Evolutionary conservation across 768 basidiomycete species (phyloP), one percentile per base, ranked within the genome.

Genomic region (Mrakia frigida): DNA sequence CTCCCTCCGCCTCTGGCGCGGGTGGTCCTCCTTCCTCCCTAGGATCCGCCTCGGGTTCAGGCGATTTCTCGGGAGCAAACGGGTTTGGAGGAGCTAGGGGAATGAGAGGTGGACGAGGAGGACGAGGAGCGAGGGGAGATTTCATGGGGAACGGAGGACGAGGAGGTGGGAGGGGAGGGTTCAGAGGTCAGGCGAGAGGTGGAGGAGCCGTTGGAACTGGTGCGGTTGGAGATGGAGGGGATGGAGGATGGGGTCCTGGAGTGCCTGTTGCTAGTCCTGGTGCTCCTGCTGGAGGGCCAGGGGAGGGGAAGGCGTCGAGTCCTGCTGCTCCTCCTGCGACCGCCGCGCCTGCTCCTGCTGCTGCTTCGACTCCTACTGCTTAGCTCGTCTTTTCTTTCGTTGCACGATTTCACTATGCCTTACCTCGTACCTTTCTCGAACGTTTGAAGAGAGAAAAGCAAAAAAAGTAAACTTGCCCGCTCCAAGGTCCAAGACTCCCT

Each of bases 31-130:
- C 56, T 6, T 33, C 31, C 37, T n/a, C 73, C 41, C 14, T 1
- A 28, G 50, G 59, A 14, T 70, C 69, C 16, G n/a, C n/a, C n/a
- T n/a, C n/a, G n/a, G 61, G 61, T n/a, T 43, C 41, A 0, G 53
- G 73, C 14, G 35, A 35, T 7, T 68, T 39, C 21, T 68, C 63
- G 33, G 35, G 61, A 1, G 25, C 35, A 18, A 39, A 39, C 39
- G 65, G 37, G 11, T 39, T 39, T 4, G 74, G 65, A 37, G 37
- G 67, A 33, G 76, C 43, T 33, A 28, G 46, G 23, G 33, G 63
- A 14, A 39, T 39, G 35, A 67, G 74, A 35, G 63, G 63, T 14
- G 63, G 74, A 33, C 43, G 74, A 53, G 74, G 74, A 1, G 63
- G 73, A 14, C 11, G 74, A 50, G 67, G 74, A 7, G 46, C 13